phyloP scores from a whole-genome alignment of 768 basidiomycete genomes.

The Lactifluus echinatus region DNA sequence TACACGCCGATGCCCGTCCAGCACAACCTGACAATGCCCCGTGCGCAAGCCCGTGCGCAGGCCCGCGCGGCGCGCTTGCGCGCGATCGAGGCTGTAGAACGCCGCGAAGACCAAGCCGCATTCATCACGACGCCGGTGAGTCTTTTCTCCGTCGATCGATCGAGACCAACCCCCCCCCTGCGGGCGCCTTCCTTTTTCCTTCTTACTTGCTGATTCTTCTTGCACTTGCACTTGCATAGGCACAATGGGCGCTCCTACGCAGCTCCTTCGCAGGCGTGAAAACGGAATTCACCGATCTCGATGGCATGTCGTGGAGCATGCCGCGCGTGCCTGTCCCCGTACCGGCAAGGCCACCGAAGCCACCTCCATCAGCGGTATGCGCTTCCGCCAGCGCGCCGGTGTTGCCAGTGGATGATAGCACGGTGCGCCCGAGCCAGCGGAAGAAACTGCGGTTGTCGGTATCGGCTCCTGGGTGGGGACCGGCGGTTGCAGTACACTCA shows the following conservation, averaged over 20 bases:
- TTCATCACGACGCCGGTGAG: constrained; percentile 14
- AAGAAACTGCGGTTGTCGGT: background rate
- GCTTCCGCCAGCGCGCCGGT: background rate
- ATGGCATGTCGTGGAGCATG: constrained; percentile 48
- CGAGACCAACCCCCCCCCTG: too few relatives aligned
- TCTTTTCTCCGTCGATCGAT: too few relatives aligned
- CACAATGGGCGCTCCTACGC: constrained; percentile 26
- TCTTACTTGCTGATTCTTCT: too few relatives aligned
- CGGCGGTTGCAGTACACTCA: background rate
- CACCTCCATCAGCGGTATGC: background rate
- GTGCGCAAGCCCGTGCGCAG: constrained; percentile 9
- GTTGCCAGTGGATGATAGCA: background rate
- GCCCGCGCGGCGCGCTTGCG: constrained; percentile 10
- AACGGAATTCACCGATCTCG: constrained; percentile 53
- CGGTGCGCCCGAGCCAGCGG: constrained; percentile 1
- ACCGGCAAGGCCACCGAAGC: background rate
- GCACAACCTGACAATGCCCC: constrained; percentile 11
- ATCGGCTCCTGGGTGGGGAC: background rate
- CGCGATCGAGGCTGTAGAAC: constrained; percentile 11
- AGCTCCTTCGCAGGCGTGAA: constrained; percentile 47
- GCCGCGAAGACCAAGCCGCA: constrained; percentile 12
- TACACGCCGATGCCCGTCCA: background rate
- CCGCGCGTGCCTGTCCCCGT: constrained; percentile 9
- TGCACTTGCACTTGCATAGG: too few relatives aligned
- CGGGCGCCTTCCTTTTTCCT: background rate